phyloP scores from a whole-genome alignment of 2,329 filamentous ascomycete species.

The Ascocoryne sarcoides region DNA sequence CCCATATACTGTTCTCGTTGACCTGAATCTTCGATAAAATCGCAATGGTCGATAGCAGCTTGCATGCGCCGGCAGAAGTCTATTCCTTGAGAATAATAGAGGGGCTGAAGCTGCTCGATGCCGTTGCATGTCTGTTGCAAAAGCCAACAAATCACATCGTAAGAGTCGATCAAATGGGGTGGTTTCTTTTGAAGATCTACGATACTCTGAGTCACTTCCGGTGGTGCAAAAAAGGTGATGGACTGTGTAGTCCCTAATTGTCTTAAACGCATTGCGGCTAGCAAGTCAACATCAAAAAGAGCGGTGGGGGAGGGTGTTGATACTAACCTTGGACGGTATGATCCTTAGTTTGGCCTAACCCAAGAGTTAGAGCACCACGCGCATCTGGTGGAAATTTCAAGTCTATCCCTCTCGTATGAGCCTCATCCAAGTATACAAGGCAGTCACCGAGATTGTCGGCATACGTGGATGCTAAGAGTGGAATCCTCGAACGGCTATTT shows the following conservation, averaged over 20 bases:
- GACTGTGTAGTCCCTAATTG: constrained; percentile 40
- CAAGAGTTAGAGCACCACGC: constrained; percentile 18
- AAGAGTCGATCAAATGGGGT: constrained; percentile 8
- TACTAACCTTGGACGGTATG: constrained; percentile 42
- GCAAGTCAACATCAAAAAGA: not conserved
- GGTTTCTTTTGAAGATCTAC: constrained; percentile 34
- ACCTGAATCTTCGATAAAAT: constrained; percentile 31
- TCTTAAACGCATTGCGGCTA: constrained; percentile 57
- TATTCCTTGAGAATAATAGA: constrained; percentile 51
- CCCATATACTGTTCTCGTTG: constrained; percentile 35
- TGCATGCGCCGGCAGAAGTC: constrained; percentile 52
- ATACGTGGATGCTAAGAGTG: constrained; percentile 17
- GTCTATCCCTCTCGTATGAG: constrained; percentile 22
- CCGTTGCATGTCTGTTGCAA: constrained; percentile 53
- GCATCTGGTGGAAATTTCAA: constrained; percentile 15
- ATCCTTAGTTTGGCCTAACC: constrained; percentile 20
- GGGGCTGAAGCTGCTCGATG: constrained; percentile 48
- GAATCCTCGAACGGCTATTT: constrained; percentile 9
- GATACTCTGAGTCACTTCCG: constrained; percentile 40
- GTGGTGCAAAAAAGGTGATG: constrained; percentile 23
- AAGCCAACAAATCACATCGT: constrained; percentile 52
- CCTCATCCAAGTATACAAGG: constrained; percentile 23
- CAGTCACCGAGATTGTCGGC: constrained; percentile 16
- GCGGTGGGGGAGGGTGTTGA: not conserved
- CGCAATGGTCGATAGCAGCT: constrained; percentile 34